Percentiles rank a stretch among this genome's conserved stretches.
Conservation (phyloP, 192 early-diverging fungal genomes). For the Coemansia sp. region DNA sequence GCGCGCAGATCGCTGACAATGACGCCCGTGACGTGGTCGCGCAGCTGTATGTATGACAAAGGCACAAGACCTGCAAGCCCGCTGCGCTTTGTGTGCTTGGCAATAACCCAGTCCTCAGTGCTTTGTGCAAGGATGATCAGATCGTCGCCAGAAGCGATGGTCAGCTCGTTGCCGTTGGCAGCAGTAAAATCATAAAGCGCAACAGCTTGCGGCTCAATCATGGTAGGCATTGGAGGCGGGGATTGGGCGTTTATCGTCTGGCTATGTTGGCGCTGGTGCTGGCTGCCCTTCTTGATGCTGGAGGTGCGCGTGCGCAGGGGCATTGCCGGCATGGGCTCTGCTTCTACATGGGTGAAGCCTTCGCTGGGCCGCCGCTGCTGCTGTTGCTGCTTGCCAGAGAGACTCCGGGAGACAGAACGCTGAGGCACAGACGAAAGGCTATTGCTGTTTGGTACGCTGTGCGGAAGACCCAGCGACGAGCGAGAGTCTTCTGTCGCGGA, state of each 20-base stretch:
- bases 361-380: slow-evolving; percentile 37
- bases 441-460: slow-evolving; percentile 21
- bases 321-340: slow-evolving; percentile 24
- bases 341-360: slow-evolving; percentile 8
- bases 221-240: slow-evolving; percentile 23
- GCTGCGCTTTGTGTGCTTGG: slow-evolving; percentile 63
- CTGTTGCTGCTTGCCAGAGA: slow-evolving; percentile 23
- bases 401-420: slow-evolving; percentile 15
- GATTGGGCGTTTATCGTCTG: background rate
- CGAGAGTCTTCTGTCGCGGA: slow-evolving; percentile 20
- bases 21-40: slow-evolving; percentile 66
- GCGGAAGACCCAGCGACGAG: slow-evolving; percentile 34
- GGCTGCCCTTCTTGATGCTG: slow-evolving; percentile 35
- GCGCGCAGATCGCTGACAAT: slow-evolving; percentile 65
- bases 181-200: slow-evolving; percentile 76
- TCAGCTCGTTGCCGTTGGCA: slow-evolving; percentile 69
- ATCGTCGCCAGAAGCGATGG: slow-evolving; percentile 68
- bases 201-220: slow-evolving; percentile 61
- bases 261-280: slow-evolving; percentile 28
- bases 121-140: slow-evolving; percentile 78
- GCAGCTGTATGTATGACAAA: slow-evolving; percentile 72
- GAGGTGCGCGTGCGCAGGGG: slow-evolving; percentile 48
- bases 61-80: slow-evolving; percentile 74
- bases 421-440: slow-evolving; percentile 2
- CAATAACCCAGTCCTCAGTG: slow-evolving; percentile 78